These are phyloP conservation scores for Entophlyctis luteolus DNA, from an alignment of 192 early-diverging fungal species.

Conservation along the genomic window DNA sequence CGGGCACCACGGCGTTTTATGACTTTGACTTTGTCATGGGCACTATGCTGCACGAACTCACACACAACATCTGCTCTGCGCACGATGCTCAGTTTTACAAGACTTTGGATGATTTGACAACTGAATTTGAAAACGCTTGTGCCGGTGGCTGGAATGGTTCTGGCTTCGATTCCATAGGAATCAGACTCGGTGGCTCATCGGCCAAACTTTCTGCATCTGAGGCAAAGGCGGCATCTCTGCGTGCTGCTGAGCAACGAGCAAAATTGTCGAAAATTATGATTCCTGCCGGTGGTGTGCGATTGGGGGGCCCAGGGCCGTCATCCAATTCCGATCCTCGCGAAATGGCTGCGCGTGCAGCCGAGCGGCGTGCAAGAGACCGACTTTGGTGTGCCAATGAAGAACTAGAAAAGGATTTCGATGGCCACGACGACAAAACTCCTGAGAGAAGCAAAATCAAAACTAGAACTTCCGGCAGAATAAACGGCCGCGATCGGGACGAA, in stretches of 20 bases:
- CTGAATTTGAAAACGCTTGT: slow-evolving; percentile 58
- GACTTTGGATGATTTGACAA: slow-evolving; percentile 49
- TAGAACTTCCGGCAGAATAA: too few relatives aligned
- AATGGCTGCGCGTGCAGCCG: slow-evolving; percentile 67
- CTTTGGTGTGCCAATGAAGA: slow-evolving; percentile 64
- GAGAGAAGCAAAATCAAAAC: neutral
- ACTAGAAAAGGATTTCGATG: neutral
- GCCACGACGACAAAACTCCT: neutral
- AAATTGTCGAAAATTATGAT: slow-evolving; percentile 50
- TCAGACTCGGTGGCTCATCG: slow-evolving; percentile 42
- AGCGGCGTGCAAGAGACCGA: slow-evolving; percentile 56
- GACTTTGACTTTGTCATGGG: slow-evolving; percentile 62
- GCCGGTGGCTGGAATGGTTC: slow-evolving; percentile 52
- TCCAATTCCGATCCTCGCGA: slow-evolving; percentile 40
- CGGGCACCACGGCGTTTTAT: slow-evolving; percentile 54
- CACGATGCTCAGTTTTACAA: slow-evolving; percentile 69
- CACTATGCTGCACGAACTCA: slow-evolving; percentile 73
- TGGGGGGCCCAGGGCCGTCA: slow-evolving; percentile 25
- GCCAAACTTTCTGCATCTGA: slow-evolving; percentile 33
- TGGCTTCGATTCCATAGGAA: slow-evolving; percentile 52
- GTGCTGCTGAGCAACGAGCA: slow-evolving; percentile 54
- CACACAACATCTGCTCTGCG: slow-evolving; percentile 51
- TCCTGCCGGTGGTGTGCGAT: slow-evolving; percentile 50
- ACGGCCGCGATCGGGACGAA: neutral
- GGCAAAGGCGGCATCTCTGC: slow-evolving; percentile 39